phyloP scores from a whole-genome alignment of 2,329 filamentous ascomycete species.

The Xylariales sp. region DNA sequence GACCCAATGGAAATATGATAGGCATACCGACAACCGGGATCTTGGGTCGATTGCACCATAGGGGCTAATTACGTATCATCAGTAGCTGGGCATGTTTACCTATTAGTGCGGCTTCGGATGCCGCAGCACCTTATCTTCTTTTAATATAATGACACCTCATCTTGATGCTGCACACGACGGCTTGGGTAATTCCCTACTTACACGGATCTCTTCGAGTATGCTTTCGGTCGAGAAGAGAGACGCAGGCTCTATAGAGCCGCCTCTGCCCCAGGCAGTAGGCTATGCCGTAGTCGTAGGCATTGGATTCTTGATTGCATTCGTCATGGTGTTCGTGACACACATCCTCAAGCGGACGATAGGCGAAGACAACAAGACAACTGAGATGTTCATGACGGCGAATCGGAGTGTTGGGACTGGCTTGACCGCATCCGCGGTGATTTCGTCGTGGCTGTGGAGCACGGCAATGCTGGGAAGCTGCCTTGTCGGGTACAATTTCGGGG shows the following conservation, averaged over 20 bases:
- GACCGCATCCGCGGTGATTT: conserved; percentile 49
- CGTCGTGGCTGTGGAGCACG: conserved; percentile 51
- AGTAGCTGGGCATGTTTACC: background rate
- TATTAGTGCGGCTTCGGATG: background rate
- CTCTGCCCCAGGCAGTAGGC: conserved; percentile 12
- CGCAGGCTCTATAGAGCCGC: conserved; percentile 9
- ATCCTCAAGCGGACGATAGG: conserved; percentile 43
- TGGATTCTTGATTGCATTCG: conserved; percentile 30
- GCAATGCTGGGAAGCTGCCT: conserved; percentile 45
- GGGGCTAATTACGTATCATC: conserved; percentile 4
- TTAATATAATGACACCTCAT: background rate
- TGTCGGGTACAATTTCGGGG: conserved; percentile 49
- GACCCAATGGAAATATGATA: background rate
- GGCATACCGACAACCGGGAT: background rate
- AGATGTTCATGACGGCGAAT: conserved; percentile 54
- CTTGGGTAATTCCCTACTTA: too few relatives aligned
- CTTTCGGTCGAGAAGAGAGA: background rate
- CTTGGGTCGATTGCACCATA: conserved; percentile 3
- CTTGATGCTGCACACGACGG: too few relatives aligned
- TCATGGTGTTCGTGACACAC: conserved; percentile 42
- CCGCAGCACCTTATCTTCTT: background rate
- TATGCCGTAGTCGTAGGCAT: conserved; percentile 27
- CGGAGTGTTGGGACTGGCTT: conserved; percentile 45
- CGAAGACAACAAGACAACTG: conserved; percentile 47
- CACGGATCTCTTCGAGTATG: too few relatives aligned